Conservation (phyloP, 2,329 filamentous ascomycete species). For the Alternaria solani region DNA sequence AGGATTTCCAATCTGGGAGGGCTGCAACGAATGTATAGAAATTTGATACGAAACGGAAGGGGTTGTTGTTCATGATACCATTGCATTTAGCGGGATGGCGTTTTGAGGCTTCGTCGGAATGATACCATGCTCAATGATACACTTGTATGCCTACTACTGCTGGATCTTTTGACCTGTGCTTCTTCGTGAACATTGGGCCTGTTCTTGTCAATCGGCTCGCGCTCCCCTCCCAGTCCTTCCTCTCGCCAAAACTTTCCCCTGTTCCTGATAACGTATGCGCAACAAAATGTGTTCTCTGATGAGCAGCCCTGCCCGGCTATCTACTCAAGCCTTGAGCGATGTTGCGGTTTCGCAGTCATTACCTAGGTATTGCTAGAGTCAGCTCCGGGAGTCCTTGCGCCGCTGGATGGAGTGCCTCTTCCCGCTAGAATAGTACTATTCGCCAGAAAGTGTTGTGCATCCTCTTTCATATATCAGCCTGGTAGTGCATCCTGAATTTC, state of each 20-base stretch:
- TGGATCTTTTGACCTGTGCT: background rate
- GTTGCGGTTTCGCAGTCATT: background rate
- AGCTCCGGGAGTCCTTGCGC: background rate
- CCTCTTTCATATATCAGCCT: constrained; percentile 71
- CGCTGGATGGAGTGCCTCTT: background rate
- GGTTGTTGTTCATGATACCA: constrained; percentile 23
- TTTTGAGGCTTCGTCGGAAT: constrained; percentile 12
- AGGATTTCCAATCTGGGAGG: constrained; percentile 30
- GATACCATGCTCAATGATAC: constrained; percentile 18
- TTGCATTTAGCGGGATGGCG: constrained; percentile 25
- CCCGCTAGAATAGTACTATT: background rate
- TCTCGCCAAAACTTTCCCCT: background rate
- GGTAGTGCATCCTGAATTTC: constrained; percentile 88
- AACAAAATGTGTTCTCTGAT: background rate
- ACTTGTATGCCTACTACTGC: background rate
- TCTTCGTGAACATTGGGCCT: background rate
- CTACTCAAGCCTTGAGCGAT: no score
- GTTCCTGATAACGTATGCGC: background rate
- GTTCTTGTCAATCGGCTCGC: background rate
- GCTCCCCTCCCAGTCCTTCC: background rate
- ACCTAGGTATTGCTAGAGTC: no score
- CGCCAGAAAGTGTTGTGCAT: background rate
- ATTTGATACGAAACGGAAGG: background rate
- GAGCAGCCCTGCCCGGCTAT: no score
- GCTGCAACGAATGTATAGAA: constrained; percentile 12